A percentile compares a stretch with the other conserved stretches of the same genome.
Conservation (phyloP, 352 stramenopile species). For the Peronospora farinosa region DNA sequence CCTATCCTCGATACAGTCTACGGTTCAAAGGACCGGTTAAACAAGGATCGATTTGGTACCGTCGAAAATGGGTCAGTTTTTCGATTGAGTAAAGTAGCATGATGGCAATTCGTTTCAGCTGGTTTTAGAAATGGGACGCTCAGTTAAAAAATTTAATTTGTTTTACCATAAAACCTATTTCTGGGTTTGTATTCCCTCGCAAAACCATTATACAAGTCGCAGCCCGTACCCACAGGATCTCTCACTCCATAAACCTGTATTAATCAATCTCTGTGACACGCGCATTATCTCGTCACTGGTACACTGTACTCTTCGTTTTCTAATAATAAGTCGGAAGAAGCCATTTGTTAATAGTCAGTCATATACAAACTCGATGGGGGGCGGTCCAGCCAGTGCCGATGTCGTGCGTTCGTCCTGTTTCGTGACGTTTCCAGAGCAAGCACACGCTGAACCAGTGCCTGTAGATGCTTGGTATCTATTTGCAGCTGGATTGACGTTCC, state of each 20-base stretch:
- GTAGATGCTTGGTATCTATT: constrained; percentile 80
- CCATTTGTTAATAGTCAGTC: no score
- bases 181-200: no score
- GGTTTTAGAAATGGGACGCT: no score
- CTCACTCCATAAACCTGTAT: constrained; percentile 1
- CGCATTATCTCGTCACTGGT: neutral
- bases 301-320: no score
- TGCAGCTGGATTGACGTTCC: constrained; percentile 60
- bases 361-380: constrained; percentile 39
- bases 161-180: no score
- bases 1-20: constrained; percentile 19
- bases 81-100: no score
- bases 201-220: no score
- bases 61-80: no score
- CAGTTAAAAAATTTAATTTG: no score
- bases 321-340: no score
- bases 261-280: constrained; percentile 13
- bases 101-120: no score
- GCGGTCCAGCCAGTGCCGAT: constrained; percentile 55
- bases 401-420: constrained; percentile 79
- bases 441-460: constrained; percentile 63
- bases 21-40: constrained; percentile 22
- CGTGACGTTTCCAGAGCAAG: constrained; percentile 72
- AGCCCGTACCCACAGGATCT: neutral
- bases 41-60: no score